Percentiles rank a stretch among this genome's conserved stretches.
Evolutionary conservation across 352 stramenopile genomes (phyloP).

Genomic region (Nothophytophthora sp.): DNA sequence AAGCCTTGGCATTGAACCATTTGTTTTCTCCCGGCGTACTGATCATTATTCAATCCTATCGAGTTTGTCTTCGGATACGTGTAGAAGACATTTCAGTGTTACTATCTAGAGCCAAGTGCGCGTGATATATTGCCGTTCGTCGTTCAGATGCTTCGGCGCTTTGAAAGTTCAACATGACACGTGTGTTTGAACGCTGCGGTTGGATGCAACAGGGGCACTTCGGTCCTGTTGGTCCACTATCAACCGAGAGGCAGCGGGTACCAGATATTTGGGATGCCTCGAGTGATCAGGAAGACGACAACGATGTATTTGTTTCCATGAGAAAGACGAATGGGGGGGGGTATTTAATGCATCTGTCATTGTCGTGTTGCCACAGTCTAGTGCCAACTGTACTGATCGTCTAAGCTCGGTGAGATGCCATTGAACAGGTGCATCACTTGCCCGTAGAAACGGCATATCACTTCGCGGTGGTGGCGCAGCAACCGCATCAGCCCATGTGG

Average conservation of each 20-base stretch:
- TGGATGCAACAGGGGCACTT: constrained; percentile 12
- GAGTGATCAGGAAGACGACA: background rate
- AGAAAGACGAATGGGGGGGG: background rate
- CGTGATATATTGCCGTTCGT: constrained; percentile 4
- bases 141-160: constrained; percentile 7
- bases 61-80: constrained; percentile 30
- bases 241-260: background rate
- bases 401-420: background rate
- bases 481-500: constrained; percentile 10
- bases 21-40: constrained; percentile 33
- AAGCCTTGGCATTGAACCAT: constrained; percentile 17
- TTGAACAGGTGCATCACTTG: background rate
- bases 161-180: constrained; percentile 8
- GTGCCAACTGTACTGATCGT: constrained; percentile 1
- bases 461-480: constrained; percentile 1
- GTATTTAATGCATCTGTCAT: background rate
- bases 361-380: constrained; percentile 3
- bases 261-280: constrained; percentile 1
- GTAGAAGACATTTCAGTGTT: constrained; percentile 7
- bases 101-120: constrained; percentile 14
- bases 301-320: background rate
- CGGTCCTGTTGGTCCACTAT: constrained; percentile 8
- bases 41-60: constrained; percentile 37
- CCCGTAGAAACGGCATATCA: constrained; percentile 4
- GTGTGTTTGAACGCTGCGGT: constrained; percentile 12